Base-by-base conservation (phyloP, 805 yeast genomes). In the Starmerella stigmatis region DNA sequence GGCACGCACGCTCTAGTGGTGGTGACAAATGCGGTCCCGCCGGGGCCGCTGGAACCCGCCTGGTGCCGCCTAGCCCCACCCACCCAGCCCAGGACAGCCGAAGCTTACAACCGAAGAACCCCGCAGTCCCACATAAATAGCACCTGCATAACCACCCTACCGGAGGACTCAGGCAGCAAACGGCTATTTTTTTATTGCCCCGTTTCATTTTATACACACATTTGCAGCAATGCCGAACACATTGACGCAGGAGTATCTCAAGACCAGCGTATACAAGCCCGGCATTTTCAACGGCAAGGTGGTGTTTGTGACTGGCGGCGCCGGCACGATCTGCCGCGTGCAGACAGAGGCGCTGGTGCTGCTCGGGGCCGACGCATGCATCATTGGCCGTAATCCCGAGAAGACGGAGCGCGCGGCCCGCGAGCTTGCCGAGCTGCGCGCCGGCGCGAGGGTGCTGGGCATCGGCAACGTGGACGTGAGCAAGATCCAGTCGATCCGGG, bases 251-350 rank as follows among this genome's bases (percentile, higher is more conserved):
- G 53, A 51, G 15, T 63, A 55, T 41, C 52, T 61, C 22, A 41
- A 57, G 37, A 54, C 53, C 32, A 15, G 54, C 37, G 55, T 55
- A 22, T 64, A 45, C 50, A 78, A 79, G 52, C 75, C 79, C 1
- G 81, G 74, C 52, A 56, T 86, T 31, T 86, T 86, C 67, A 71
- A 76, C 47, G 94, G 82, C 12, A 86, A 86, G 61, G 95, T 85
- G 2, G 92, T 78, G 5, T 82, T 88, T 54, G 84, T 86, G 43
- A 89, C 97, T 1, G 97, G 97, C 5, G 96, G 96, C 12, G 92
- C 96, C 2, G 96, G 96, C 11, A 78, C 94, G n/a, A 88, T 89
- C 45, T 88, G 96, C 63, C 69, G 92, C 39, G 89, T 82, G 5
- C 96, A 88, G 62, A 75, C 82, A 0, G 94, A 84, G 60, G 94